Evolutionary conservation across 148 eudicot genomes (phyloP).

Genomic region (Limonium bicolor): DNA sequence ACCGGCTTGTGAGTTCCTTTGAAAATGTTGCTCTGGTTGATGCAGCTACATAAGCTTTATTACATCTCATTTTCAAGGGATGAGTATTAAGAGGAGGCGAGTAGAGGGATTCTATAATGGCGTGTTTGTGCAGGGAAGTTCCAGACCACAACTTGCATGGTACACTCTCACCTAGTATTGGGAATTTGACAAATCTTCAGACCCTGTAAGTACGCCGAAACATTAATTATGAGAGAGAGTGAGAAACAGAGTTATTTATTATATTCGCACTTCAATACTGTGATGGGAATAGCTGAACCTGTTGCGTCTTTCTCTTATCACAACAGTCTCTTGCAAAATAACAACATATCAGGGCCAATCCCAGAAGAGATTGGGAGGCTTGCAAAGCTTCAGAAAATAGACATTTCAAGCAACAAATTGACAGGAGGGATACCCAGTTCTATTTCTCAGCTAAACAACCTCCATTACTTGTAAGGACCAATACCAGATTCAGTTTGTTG

Average conservation of each 20-base stretch:
- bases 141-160: slow-evolving; percentile 87
- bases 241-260: background rate
- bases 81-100: too few species aligned
- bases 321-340: slow-evolving; percentile 66
- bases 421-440: slow-evolving; percentile 58
- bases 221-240: slow-evolving; percentile 15
- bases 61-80: too few species aligned
- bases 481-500: too few species aligned
- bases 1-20: slow-evolving; percentile 47
- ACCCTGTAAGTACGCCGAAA: slow-evolving; percentile 39
- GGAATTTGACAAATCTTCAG: slow-evolving; percentile 84
- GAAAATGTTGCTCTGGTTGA: too few species aligned
- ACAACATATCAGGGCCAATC: slow-evolving; percentile 66
- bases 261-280: background rate
- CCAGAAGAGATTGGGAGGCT: slow-evolving; percentile 68
- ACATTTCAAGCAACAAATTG: slow-evolving; percentile 55
- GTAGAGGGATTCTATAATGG: slow-evolving; percentile 1
- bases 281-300: background rate
- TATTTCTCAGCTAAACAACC: slow-evolving; percentile 39
- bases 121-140: slow-evolving; percentile 39
- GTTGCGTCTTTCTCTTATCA: slow-evolving; percentile 4
- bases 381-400: slow-evolving; percentile 57
- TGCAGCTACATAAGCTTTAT: too few species aligned
- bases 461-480: slow-evolving; percentile 80
- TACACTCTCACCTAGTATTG: slow-evolving; percentile 59